Evolutionary conservation across 257 asterid genomes (phyloP).

Genomic region (Solanum paucissectum): DNA sequence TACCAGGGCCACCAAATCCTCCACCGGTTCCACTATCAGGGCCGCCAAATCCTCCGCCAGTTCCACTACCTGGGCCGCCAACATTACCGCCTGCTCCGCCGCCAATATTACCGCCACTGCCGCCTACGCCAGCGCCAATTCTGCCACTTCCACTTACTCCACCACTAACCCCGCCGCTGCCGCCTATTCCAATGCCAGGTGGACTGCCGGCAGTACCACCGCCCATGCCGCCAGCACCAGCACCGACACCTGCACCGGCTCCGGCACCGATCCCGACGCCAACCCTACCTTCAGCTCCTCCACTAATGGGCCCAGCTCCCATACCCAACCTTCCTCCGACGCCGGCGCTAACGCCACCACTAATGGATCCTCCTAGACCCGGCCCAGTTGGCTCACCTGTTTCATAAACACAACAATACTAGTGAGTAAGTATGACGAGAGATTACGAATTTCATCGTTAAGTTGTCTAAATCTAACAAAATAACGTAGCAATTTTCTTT

Average conservation of each 20-base stretch:
- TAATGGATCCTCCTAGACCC: conserved; percentile 18
- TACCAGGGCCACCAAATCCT: background rate
- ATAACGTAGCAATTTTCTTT: background rate
- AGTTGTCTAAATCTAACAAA: background rate
- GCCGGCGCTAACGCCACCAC: conserved; percentile 16
- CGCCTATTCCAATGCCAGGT: background rate
- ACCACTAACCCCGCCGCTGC: background rate
- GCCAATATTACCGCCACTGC: background rate
- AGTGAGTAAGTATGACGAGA: background rate
- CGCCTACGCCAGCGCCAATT: conserved; percentile 3
- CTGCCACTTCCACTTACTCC: background rate
- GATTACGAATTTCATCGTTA: background rate
- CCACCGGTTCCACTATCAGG: background rate
- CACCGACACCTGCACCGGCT: conserved; percentile 12
- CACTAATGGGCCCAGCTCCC: conserved; percentile 20
- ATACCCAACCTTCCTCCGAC: conserved; percentile 22
- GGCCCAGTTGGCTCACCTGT: background rate
- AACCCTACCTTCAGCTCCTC: conserved; percentile 14
- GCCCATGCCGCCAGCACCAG: background rate
- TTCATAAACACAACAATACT: background rate
- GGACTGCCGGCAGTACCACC: background rate
- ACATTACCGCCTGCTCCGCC: background rate
- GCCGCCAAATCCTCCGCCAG: background rate
- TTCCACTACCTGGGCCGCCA: no score
- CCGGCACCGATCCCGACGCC: conserved; percentile 13